Conservation (phyloP, 192 early-diverging fungal species). For the Mortierella hygrophila region DNA sequence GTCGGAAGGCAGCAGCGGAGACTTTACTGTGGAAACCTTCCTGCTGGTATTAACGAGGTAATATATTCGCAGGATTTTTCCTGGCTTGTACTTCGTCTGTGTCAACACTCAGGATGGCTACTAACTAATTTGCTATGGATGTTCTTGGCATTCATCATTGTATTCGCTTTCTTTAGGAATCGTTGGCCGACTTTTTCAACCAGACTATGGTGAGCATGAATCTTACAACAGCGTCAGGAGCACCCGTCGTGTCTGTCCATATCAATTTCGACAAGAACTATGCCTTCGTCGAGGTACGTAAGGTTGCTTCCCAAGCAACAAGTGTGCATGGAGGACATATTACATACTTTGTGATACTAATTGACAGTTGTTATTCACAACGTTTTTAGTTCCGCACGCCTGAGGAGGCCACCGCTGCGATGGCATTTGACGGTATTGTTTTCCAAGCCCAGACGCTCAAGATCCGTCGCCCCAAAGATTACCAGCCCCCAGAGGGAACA, state of each 20-base stretch:
- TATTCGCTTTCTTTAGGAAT: constrained; percentile 57
- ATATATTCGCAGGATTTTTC: not conserved
- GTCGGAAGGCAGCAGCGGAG: constrained; percentile 84
- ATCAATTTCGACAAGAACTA: constrained; percentile 96
- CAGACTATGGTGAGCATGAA: constrained; percentile 83
- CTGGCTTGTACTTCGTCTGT: not conserved
- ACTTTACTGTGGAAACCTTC: constrained; percentile 94
- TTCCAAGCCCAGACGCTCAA: constrained; percentile 88
- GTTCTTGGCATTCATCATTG: not conserved
- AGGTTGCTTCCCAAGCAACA: not conserved
- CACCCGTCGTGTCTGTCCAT: constrained; percentile 83
- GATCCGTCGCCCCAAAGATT: constrained; percentile 96
- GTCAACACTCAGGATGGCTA: not conserved
- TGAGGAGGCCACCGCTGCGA: constrained; percentile 90
- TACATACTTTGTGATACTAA: not conserved
- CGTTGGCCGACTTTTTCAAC: constrained; percentile 89
- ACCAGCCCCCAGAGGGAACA: constrained; percentile 72
- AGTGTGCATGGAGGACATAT: not conserved
- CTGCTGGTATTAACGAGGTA: constrained; percentile 81
- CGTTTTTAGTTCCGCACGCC: constrained; percentile 80
- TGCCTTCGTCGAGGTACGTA: constrained; percentile 92
- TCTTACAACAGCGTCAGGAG: constrained; percentile 75
- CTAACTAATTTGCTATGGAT: not conserved
- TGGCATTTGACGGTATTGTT: constrained; percentile 93
- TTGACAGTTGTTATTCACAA: not conserved